Base-by-base conservation (phyloP, 495 filamentous ascomycete genomes). In the Neurospora sp. region DNA sequence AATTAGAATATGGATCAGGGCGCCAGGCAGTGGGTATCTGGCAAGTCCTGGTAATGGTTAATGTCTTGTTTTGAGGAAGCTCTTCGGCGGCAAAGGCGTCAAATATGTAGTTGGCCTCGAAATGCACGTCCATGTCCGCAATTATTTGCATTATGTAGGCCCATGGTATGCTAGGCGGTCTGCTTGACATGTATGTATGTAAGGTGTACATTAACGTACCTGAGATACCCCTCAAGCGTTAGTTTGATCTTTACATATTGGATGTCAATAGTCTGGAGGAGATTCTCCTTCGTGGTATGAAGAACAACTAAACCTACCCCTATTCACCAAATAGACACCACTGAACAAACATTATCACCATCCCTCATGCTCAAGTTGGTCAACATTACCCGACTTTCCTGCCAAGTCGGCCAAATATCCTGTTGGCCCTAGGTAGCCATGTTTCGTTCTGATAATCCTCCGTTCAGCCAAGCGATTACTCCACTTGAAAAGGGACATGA, bases 391-490 rank as follows among this genome's bases (percentile, higher is more conserved):
- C 23, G 5, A 14, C 11, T 62, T 31, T 16, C 23, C 23, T 62
- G 54, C 23, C 54, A 62, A 16, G 54, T 62, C 23, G 27, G 27
- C 54, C 54, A 35, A 35, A 18, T 35, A 35, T 66, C 27, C 1
- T 18, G 7, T 9, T 66, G 14, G 27, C 1, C 54, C 38, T 39
- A 5, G 40, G 40, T 46, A 14, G 20, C 49, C 20, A 27, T 41
- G 75, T 76, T 76, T 77, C 76, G 74, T 76, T 74, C 70, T 72
- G 75, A 42, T 40, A 70, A 74, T 76, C 72, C 40, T 70, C 14
- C 42, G 60, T 71, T 39, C 73, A 39, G 69, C 41, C 42, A 38
- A 71, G 69, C 40, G 35, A 12, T 35, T 49, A 23, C 35, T 40
- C 54, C 39, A 70, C 49, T 75, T 71, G 75, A 71, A 69, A 72